Percentiles rank a stretch among this genome's conserved stretches.
phyloP scores from a whole-genome alignment of 768 basidiomycete species.

The Tricholoma matsutake region DNA sequence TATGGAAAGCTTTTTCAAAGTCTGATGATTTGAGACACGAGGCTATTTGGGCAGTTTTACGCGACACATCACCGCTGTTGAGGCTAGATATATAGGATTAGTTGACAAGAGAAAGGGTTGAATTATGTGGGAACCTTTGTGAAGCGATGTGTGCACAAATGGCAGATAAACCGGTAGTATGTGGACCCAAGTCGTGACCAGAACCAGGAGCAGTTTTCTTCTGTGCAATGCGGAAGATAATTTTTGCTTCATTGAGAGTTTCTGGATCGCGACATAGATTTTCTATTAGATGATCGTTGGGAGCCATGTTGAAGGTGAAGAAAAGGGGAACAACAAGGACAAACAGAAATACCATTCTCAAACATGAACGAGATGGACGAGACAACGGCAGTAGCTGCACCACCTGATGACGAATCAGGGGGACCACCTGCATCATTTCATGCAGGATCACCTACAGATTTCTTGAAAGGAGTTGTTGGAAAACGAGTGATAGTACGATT shows the following conservation, averaged over 20 bases:
- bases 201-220: constrained; percentile 47
- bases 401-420: constrained; percentile 34
- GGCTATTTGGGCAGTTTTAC: constrained; percentile 29
- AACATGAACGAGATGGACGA: constrained; percentile 10
- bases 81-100: constrained; percentile 20
- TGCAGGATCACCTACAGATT: constrained; percentile 87
- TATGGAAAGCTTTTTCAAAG: constrained; percentile 26
- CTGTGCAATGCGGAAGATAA: constrained; percentile 34
- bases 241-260: constrained; percentile 30
- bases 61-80: constrained; percentile 29
- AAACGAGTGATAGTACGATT: constrained; percentile 91
- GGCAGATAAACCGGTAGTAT: constrained; percentile 40
- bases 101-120: background rate
- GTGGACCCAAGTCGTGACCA: constrained; percentile 40
- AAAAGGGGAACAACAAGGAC: background rate
- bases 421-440: constrained; percentile 46
- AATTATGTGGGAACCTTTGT: constrained; percentile 32
- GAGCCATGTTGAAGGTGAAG: constrained; percentile 20
- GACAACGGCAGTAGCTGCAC: constrained; percentile 26
- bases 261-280: constrained; percentile 30
- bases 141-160: constrained; percentile 52
- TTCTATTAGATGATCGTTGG: constrained; percentile 28
- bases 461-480: constrained; percentile 94
- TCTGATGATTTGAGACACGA: constrained; percentile 31
- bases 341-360: background rate